Conservation (phyloP, 805 yeast species). For the Lipomyces sp. region DNA sequence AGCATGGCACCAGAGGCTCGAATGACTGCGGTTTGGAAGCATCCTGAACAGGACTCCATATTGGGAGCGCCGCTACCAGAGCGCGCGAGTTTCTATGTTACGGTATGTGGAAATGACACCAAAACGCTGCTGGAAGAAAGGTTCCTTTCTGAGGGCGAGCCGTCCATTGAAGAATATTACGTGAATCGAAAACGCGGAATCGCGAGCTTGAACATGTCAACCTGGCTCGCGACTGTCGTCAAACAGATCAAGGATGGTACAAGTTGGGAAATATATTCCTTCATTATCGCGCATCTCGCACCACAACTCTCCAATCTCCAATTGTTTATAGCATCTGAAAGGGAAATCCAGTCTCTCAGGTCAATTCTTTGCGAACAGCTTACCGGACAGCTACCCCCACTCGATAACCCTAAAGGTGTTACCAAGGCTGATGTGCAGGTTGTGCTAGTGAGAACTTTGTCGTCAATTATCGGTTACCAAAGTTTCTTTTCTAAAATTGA, state of each 20-base stretch:
- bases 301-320: constrained; percentile 66
- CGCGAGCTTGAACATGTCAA: constrained; percentile 35
- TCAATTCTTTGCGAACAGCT: constrained; percentile 64
- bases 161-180: constrained; percentile 22
- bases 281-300: constrained; percentile 67
- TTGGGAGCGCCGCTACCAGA: constrained; percentile 53
- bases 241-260: constrained; percentile 57
- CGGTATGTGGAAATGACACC: constrained; percentile 27
- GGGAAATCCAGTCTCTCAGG: constrained; percentile 51
- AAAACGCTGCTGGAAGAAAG: constrained; percentile 22
- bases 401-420: constrained; percentile 51
- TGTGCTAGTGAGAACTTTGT: constrained; percentile 63
- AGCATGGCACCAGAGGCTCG: constrained; percentile 40
- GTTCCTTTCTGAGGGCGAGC: constrained; percentile 40
- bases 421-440: constrained; percentile 68
- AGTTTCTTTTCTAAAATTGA: constrained; percentile 58
- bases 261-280: constrained; percentile 75
- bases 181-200: constrained; percentile 16
- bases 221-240: constrained; percentile 58
- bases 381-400: constrained; percentile 54
- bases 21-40: constrained; percentile 55
- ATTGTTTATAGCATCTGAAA: constrained; percentile 54
- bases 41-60: constrained; percentile 61
- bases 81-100: constrained; percentile 47
- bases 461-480: constrained; percentile 61